Evolutionary conservation across 768 basidiomycete genomes (phyloP), one percentile per base, ranked within the genome.

Genomic region (Suillus plorans): DNA sequence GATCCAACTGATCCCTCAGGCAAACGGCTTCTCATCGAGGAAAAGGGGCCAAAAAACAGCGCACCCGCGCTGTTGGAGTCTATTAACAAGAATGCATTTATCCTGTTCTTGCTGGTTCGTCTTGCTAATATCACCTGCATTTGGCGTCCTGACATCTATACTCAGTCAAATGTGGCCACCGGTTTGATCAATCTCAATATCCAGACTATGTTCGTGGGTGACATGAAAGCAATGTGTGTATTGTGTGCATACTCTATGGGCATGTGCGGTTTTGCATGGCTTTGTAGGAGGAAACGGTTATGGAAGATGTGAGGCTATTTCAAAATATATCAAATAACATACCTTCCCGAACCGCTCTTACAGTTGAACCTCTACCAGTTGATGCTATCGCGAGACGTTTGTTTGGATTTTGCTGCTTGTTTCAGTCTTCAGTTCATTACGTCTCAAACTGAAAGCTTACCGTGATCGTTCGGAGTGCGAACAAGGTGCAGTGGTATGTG

Each of bases 141-240:
- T 18, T 61, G 34, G 14, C 41, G 58, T 66, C 41, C 34, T 67
- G 34, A 59, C 58, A 39, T 6, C 31, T 12, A 12, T 44, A 34
- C 65, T 20, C 67, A 97, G 95, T 93, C 95, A 0, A 99, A 99
- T 73, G 78, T 97, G 1, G 74, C 85, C 39, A 99, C 97, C 0
- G 97, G 97, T 0, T 68, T 92, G 14, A 80, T 96, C 67, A 99
- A 98, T 73, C 69, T 98, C 42, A 80, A 85, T 1, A 81, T 96
- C 65, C 76, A 78, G 67, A 98, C 95, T 10, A 95, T 99, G 88
- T 93, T 95, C 70, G 81, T 82, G 31, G 77, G 83, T 1, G 80
- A 89, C 63, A 53, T 64, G 42, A 69, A 77, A 42, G 89, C 92
- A 7, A 81, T 96, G 81, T 63, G 78, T 6, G 83, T 95, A 45